Evolutionary conservation across 495 filamentous ascomycete species (phyloP), one percentile per base, ranked within the genome.

Genomic region (Aspergillus panamensis): DNA sequence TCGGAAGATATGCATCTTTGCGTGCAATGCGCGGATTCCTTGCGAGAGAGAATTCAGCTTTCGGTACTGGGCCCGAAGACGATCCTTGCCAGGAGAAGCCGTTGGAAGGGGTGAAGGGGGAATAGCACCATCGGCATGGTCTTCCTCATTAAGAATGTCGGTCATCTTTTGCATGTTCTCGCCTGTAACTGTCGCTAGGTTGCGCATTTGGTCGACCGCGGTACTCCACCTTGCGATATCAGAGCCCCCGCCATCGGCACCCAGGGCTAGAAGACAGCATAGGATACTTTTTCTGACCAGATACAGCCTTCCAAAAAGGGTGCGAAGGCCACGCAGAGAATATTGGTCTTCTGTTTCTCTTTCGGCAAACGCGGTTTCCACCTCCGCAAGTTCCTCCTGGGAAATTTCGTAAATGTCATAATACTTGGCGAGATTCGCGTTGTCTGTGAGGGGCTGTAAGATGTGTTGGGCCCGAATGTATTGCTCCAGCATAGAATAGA

Each of bases 341-440:
- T 96, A 90, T 17, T 80, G 69, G 55, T 93, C 87, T 33, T 96
- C 87, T 60, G 82, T 77, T 31, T 87, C 82, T 32, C 74, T 69
- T 30, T 87, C 82, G 1, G 79, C 71, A 44, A 86, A 82, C 3
- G 82, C 82, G 20, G 80, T 69, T 55, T 84, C 77, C 4, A 86
- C 84, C 53, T 89, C 87, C 48, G 80, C 77, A 13, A 92, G 79
- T 62, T 97, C 92, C 32, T 84, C 82, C 47, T 87, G 79, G 53
- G 82, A 90, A 57, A 97, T 86, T 64, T 97, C 92, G 62, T 96
- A 96, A 35, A 96, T 87, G 63, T 96, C 92, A 58, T 89, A 85
- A 67, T 92, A 96, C 73, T 90, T 94, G 48, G 92, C 92, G 13
- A 96, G 75, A 63, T 96, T 88, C 47, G 85, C 76, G 60, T 87